Evolutionary conservation across 768 basidiomycete genomes (phyloP).

Genomic region (Amanita brunnescens): DNA sequence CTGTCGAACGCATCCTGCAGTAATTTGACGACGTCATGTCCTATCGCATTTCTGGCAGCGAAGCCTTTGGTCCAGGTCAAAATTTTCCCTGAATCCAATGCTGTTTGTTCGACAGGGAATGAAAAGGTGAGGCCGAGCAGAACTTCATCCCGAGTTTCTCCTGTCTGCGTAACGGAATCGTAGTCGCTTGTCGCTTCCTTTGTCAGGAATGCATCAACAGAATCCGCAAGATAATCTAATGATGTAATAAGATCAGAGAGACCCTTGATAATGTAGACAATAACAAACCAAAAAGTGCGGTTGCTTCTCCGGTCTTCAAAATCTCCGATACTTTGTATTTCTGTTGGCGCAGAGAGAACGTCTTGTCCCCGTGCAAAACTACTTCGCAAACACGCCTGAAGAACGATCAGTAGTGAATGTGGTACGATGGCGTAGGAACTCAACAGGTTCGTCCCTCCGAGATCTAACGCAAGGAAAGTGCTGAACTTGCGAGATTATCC

Average conservation of each 20-base stretch:
- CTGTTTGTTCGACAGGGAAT: constrained; percentile 96
- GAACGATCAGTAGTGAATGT: background rate
- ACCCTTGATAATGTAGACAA: background rate
- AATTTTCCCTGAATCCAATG: constrained; percentile 82
- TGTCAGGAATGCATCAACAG: constrained; percentile 91
- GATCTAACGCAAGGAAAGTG: constrained; percentile 92
- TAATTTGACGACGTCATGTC: constrained; percentile 82
- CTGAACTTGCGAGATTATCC: constrained; percentile 28
- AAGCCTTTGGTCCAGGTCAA: constrained; percentile 97
- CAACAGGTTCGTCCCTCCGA: constrained; percentile 98
- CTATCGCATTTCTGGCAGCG: constrained; percentile 81
- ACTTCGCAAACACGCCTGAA: constrained; percentile 91
- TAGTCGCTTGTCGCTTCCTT: constrained; percentile 40
- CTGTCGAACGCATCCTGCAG: constrained; percentile 88
- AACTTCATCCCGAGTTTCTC: constrained; percentile 25
- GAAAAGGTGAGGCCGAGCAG: constrained; percentile 91
- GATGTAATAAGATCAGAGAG: background rate
- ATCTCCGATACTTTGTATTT: constrained; percentile 95
- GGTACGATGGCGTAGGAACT: constrained; percentile 17
- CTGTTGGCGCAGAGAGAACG: constrained; percentile 86
- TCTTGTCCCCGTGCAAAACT: constrained; percentile 78
- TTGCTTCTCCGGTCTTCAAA: constrained; percentile 89
- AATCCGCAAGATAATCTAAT: constrained; percentile 93
- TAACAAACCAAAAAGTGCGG: constrained; percentile 69
- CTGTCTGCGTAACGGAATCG: constrained; percentile 16